phyloP scores from a whole-genome alignment of 1,284 basidiomycete species.

The Neolentinus lepideus region DNA sequence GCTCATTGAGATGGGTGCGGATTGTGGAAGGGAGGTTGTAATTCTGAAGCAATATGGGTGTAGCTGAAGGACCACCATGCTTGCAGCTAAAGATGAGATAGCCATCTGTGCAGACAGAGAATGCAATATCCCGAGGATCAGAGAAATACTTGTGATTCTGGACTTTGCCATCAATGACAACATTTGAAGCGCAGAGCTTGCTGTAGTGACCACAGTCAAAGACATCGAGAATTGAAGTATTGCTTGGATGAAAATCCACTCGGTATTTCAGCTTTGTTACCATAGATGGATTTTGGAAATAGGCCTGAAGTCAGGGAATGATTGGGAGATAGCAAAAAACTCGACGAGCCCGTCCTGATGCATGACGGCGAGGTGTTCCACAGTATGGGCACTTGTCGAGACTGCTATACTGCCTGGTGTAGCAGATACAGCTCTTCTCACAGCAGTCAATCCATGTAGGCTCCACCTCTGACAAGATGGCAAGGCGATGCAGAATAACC shows the following conservation, averaged over 20 bases:
- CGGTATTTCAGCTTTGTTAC: no score
- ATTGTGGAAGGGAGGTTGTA: constrained; percentile 24
- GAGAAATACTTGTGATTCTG: constrained; percentile 20
- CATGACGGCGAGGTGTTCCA: constrained; percentile 11
- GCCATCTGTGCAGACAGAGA: constrained; percentile 22
- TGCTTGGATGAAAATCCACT: constrained; percentile 11
- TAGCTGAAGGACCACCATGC: constrained; percentile 16
- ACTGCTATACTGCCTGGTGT: constrained; percentile 13
- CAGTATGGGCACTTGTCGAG: constrained; percentile 20
- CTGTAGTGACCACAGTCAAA: constrained; percentile 23
- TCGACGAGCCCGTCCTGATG: constrained; percentile 9
- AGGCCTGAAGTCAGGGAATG: constrained; percentile 23
- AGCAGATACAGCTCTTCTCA: constrained; percentile 22
- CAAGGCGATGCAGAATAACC: constrained; percentile 14
- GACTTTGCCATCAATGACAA: constrained; percentile 17
- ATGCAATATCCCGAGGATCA: constrained; percentile 20
- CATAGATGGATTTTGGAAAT: no score
- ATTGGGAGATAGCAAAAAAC: constrained; percentile 25
- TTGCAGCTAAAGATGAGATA: constrained; percentile 19
- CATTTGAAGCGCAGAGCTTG: constrained; percentile 9
- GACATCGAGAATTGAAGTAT: constrained; percentile 20
- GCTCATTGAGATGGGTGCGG: constrained; percentile 15
- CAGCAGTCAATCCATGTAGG: constrained; percentile 22
- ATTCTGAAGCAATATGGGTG: constrained; percentile 20
- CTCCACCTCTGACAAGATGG: constrained; percentile 15